Percentiles rank a stretch among this genome's conserved stretches.
phyloP scores from a whole-genome alignment of 78 protist species.

The Reticulomyxa filosa region DNA sequence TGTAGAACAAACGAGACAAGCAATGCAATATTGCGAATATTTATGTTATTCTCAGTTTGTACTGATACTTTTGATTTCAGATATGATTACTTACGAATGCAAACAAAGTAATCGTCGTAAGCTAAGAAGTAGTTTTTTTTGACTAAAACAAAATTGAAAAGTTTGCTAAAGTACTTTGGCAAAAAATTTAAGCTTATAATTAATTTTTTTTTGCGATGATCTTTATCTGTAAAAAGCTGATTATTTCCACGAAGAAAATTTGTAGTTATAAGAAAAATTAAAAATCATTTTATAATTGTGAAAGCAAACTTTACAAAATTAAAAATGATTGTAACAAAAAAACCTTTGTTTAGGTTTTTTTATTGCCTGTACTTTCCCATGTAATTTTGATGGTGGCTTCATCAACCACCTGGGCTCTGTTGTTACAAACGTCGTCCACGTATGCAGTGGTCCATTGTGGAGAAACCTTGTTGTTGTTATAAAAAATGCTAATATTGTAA shows the following conservation, averaged over 20 bases:
- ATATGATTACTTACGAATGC: neutral
- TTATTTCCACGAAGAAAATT: too few relatives aligned
- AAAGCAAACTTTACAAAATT: too few relatives aligned
- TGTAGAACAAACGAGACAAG: neutral
- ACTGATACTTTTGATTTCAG: neutral
- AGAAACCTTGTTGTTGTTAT: neutral
- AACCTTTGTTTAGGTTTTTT: too few relatives aligned
- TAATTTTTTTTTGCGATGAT: too few relatives aligned
- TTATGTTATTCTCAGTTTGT: neutral
- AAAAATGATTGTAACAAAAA: too few relatives aligned
- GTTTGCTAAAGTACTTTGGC: too few relatives aligned
- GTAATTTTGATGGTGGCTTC: constrained; percentile 1
- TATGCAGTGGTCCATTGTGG: constrained; percentile 16
- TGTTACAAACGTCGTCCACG: constrained; percentile 20
- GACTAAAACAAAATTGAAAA: neutral
- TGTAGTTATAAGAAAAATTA: too few relatives aligned
- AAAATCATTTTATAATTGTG: too few relatives aligned
- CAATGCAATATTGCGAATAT: too few relatives aligned
- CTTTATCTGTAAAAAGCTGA: too few relatives aligned
- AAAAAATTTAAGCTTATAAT: too few relatives aligned
- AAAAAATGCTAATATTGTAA: constrained; percentile 13
- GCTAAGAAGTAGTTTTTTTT: neutral
- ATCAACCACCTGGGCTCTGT: constrained; percentile 13
- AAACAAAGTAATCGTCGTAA: too few relatives aligned
- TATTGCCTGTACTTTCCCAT: constrained; percentile 18